Conservation (phyloP, 768 basidiomycete species). For the Trametes cubensis region DNA sequence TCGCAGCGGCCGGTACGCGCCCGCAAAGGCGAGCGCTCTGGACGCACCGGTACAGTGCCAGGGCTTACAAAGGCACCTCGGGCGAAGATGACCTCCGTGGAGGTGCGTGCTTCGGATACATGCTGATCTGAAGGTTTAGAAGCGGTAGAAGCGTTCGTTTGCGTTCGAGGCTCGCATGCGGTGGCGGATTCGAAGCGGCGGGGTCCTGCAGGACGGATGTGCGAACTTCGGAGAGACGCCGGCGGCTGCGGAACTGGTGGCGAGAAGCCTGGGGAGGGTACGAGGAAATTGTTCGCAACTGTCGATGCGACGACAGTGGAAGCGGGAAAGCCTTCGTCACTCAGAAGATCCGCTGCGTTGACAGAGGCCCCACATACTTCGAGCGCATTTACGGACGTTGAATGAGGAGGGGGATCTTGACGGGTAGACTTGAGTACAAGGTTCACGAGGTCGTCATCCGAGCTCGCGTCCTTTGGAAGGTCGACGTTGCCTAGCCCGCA, state of each 20-base stretch:
- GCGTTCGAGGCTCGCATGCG: background rate
- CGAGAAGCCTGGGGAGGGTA: too few species aligned
- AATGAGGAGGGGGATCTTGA: background rate
- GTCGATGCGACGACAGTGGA: background rate
- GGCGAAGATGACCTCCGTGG: background rate
- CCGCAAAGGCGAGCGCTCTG: conserved; percentile 10
- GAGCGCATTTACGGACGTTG: background rate
- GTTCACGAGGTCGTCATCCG: conserved; percentile 27
- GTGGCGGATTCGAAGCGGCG: background rate
- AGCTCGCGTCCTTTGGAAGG: conserved; percentile 23
- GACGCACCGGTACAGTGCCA: background rate
- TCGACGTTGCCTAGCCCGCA: conserved; percentile 22
- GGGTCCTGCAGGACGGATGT: background rate
- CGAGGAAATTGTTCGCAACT: too few species aligned
- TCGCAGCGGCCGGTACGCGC: background rate
- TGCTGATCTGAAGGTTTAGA: background rate
- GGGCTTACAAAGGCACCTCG: background rate
- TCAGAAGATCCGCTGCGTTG: too few species aligned
- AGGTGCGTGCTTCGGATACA: background rate
- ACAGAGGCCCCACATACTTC: too few species aligned
- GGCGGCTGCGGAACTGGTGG: background rate
- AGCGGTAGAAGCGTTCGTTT: background rate
- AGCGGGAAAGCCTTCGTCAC: background rate
- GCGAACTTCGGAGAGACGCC: conserved; percentile 1
- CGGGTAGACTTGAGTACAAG: conserved; percentile 22